These are phyloP conservation scores for Solanum medicagineum DNA, from an alignment of 257 asterid genomes.

Conservation along the genomic window DNA sequence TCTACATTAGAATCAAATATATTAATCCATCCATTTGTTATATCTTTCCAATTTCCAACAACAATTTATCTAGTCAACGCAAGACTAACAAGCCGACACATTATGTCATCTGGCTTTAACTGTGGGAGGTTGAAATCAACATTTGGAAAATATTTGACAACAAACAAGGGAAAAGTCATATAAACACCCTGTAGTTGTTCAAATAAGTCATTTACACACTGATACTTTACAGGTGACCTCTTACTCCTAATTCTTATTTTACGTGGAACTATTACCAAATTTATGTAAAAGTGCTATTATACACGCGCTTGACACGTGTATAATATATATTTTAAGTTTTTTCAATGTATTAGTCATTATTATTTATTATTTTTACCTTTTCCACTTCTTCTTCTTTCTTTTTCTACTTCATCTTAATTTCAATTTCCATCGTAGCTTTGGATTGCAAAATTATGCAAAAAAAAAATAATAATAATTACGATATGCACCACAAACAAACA, in stretches of 20 bases:
- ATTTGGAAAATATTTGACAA: not conserved
- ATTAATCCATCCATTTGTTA: not conserved
- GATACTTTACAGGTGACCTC: not conserved
- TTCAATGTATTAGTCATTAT: not conserved
- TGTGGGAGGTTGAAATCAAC: not conserved
- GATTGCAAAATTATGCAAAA: not conserved
- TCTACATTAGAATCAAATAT: not conserved
- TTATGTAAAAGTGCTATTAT: not conserved
- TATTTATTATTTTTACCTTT: not conserved
- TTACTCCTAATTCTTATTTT: not conserved
- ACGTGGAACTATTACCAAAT: not conserved
- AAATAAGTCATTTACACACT: not conserved
- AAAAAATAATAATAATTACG: not conserved
- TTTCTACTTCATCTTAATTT: not conserved
- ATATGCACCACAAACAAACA: not conserved
- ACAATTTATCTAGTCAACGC: not conserved
- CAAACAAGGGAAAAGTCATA: not conserved
- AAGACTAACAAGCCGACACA: not conserved
- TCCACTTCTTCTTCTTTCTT: not conserved
- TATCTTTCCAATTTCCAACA: not conserved
- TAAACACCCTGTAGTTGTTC: not conserved
- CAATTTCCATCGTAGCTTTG: not conserved
- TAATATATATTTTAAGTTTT: not conserved
- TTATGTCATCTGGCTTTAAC: not conserved
- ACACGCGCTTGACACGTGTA: not conserved